Evolutionary conservation across 192 early-diverging fungal species (phyloP).

Genomic region (Neocallimastix lanati): DNA sequence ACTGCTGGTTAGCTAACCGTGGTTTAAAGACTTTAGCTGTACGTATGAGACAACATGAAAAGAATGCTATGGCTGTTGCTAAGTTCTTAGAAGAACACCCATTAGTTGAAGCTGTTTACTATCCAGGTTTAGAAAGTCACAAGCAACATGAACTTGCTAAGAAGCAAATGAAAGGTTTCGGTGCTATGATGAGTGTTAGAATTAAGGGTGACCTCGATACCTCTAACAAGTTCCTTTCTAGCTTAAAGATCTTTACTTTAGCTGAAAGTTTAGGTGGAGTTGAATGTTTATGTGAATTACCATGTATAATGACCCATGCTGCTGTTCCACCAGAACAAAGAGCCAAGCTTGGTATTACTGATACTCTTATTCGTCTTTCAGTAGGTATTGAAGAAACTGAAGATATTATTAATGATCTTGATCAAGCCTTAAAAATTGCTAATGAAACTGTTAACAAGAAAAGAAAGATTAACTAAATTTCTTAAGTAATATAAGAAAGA

Average conservation of each 20-base stretch:
- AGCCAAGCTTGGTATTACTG: constrained; percentile 68
- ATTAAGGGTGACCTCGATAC: constrained; percentile 62
- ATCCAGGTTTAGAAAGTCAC: constrained; percentile 81
- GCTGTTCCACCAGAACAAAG: constrained; percentile 73
- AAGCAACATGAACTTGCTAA: constrained; percentile 80
- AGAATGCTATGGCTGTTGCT: constrained; percentile 72
- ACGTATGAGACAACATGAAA: constrained; percentile 79
- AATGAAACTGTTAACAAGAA: not conserved
- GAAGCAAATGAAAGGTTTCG: constrained; percentile 76
- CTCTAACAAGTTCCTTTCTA: constrained; percentile 66
- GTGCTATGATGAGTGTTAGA: constrained; percentile 92
- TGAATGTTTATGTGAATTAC: constrained; percentile 84
- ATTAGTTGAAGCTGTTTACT: constrained; percentile 70
- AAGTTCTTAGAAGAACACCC: constrained; percentile 47
- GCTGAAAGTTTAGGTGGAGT: constrained; percentile 96
- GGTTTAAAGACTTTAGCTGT: constrained; percentile 90
- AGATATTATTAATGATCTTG: constrained; percentile 62
- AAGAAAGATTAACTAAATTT: not conserved
- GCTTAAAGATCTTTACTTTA: constrained; percentile 67
- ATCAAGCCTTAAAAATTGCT: constrained; percentile 32
- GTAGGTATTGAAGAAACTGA: constrained; percentile 81
- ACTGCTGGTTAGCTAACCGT: constrained; percentile 86
- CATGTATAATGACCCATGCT: constrained; percentile 91
- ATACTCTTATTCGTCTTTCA: constrained; percentile 75
- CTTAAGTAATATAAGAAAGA: too few relatives aligned